phyloP scores from a whole-genome alignment of 331 rosid species.

The Cydonia oblonga region DNA sequence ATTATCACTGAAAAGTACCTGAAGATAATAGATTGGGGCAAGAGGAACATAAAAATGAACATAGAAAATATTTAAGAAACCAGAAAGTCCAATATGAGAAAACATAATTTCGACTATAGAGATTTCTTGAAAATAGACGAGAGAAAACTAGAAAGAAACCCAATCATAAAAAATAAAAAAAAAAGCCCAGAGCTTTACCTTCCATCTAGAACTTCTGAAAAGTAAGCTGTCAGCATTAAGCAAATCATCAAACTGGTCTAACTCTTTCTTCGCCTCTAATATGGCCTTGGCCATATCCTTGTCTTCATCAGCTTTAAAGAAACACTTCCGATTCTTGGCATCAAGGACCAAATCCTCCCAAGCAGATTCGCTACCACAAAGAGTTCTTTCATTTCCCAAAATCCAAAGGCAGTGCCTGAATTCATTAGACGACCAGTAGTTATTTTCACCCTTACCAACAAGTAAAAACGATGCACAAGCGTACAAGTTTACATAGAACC shows the following conservation, averaged over 20 bases:
- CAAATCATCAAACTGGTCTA: constrained; percentile 47
- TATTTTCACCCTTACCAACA: background rate
- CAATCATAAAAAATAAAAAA: background rate
- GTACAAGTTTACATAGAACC: background rate
- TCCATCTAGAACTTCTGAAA: constrained; percentile 46
- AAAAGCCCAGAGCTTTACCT: constrained; percentile 23
- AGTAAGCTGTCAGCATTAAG: constrained; percentile 34
- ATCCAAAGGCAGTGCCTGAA: constrained; percentile 61
- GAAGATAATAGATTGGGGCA: background rate
- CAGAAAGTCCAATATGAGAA: background rate
- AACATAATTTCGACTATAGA: background rate
- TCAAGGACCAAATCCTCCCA: constrained; percentile 43
- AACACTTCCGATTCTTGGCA: constrained; percentile 37
- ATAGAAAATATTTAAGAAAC: background rate
- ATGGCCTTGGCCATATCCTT: constrained; percentile 29
- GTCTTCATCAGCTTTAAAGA: constrained; percentile 45
- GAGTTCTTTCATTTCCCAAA: constrained; percentile 48
- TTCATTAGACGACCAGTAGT: background rate
- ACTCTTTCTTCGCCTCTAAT: constrained; percentile 37
- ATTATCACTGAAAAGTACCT: constrained; percentile 50
- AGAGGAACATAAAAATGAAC: background rate
- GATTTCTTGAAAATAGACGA: background rate
- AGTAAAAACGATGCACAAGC: background rate
- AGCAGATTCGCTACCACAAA: constrained; percentile 24
- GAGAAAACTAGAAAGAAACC: background rate